Evolutionary conservation across 1,284 basidiomycete genomes (phyloP), one percentile per base, ranked within the genome.

Genomic region (Ganoderma sp.): DNA sequence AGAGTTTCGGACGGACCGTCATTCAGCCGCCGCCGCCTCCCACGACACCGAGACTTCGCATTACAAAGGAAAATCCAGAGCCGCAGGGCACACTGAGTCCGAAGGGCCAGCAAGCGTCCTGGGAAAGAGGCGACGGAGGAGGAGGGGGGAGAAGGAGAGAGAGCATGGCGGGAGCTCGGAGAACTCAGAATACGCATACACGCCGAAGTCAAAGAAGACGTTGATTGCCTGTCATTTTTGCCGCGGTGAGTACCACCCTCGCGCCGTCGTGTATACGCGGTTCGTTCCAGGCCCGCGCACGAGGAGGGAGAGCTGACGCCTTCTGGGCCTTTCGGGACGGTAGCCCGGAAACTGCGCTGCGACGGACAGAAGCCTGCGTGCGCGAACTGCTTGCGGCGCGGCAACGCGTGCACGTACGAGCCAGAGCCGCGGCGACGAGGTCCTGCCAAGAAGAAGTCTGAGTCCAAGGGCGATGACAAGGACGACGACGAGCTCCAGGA

Each of bases 341-440:
- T 75, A 93, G 90, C 83, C 63, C 87, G 91, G 65, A 93, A 93
- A 77, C 83, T 92, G 69, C 84, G 86, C 19, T 93, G 91, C 79
- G 87, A 90, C 74, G 91, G 90, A 4, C 80, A 78, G 7, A 83
- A 81, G 68, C 91, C 90, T 41, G 78, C 79, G 8, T 93, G 91
- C 73, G 80, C 77, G 15, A 87, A 89, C 72, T 93, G 91, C 78
- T 75, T 72, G 32, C 81, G 81, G 37, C 85, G 86, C 41, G 75
- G 79, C 63, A 78, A 81, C 65, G 72, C 76, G 56, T 93, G 91
- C 76, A 76, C 76, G 65, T 93, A 92, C 78, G 84, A 83, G 25
- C 76, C 82, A 25, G 83, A 84, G n/a, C 82, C 71, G 37, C 72
- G 85, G 76, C 84, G 90, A 43, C 86, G 90, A 61, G 90, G 91